Base-by-base conservation (phyloP, 768 basidiomycete species). In the Omphalotus guepiniiformis region DNA sequence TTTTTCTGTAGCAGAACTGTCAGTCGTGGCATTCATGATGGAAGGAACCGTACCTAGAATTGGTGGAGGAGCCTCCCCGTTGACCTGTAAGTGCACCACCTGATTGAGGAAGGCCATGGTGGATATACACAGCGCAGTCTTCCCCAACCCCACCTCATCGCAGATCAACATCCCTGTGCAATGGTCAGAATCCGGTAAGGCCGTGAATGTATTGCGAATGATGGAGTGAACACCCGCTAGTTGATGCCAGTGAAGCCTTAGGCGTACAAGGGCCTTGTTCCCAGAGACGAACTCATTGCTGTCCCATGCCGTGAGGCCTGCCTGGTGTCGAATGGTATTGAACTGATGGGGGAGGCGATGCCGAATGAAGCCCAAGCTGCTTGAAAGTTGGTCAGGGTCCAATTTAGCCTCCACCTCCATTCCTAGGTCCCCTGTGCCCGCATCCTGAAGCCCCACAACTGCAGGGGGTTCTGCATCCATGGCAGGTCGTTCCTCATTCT, bases 101-200 rank as follows among this genome's bases (percentile, higher is more conserved):
- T 46, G 44, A 23, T 46, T 46, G 2, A 46, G 3, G n/a, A 38
- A 35, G 6, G 34, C 44, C 6, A 36, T 26, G 13, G 35, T 19
- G 4, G 32, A 15, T 3, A 46, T 6, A 4, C n/a, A 5, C 13
- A 36, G 22, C 6, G 34, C 21, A 6, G 44, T 46, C 25, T 46
- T 46, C 16, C 44, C 44, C 3, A 46, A 35, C 4, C 44, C 44
- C 3, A 46, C 44, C 16, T 46, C 35, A 29, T 38, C 44, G 25
- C 19, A 21, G 6, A 19, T 23, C 5, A 46, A n/a, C 5, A 22
- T 36, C 1, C 44, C 35, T 5, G 41, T 42, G 23, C 44, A 37
- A 11, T 22, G 32, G 4, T 8, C n/a, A 4, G 43, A 5, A 12
- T 3, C 5, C 4, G 44, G 21, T 15, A 11, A 15, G 19, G 21